Conservation (phyloP, 1,284 basidiomycete species). For the Rhodotorula glutinis region DNA sequence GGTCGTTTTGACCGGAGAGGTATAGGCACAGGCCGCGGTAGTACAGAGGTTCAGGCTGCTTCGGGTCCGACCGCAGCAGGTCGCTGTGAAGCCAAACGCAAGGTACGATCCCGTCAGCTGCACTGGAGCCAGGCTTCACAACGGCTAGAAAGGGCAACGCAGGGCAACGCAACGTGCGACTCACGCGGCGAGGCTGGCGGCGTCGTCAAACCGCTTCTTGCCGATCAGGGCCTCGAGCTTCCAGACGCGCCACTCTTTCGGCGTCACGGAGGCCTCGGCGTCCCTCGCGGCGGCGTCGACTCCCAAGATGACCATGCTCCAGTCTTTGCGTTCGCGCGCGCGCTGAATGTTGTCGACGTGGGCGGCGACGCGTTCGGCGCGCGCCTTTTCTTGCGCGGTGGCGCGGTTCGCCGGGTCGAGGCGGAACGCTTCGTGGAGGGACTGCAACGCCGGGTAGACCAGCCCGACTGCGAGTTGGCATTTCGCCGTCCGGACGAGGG, state of each 20-base stretch:
- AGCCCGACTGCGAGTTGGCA: conserved; percentile 74
- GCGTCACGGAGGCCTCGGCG: conserved; percentile 56
- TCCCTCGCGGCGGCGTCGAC: conserved; percentile 60
- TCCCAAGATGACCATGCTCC: conserved; percentile 44
- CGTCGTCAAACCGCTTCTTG: conserved; percentile 65
- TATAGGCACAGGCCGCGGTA: conserved; percentile 77
- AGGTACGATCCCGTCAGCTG: background rate
- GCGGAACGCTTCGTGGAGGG: conserved; percentile 49
- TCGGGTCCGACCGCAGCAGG: conserved; percentile 63
- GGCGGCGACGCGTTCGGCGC: conserved; percentile 64
- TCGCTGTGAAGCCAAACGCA: conserved; percentile 56
- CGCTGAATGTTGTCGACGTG: conserved; percentile 65
- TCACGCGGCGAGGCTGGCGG: conserved; percentile 67
- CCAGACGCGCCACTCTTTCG: conserved; percentile 74
- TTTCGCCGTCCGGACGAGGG: conserved; percentile 69
- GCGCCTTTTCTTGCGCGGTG: conserved; percentile 61
- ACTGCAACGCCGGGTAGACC: conserved; percentile 54
- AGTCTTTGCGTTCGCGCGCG: conserved; percentile 57
- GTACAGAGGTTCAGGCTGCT: conserved; percentile 75
- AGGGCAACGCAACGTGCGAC: conserved; percentile 46
- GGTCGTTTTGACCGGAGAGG: conserved; percentile 66
- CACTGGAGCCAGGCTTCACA: background rate
- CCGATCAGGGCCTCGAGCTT: conserved; percentile 70
- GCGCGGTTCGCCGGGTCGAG: conserved; percentile 60
- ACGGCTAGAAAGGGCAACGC: conserved; percentile 8